These are phyloP conservation scores for Monosporascus sp. DNA, from an alignment of 2,329 filamentous ascomycete genomes.

Conservation along the genomic window DNA sequence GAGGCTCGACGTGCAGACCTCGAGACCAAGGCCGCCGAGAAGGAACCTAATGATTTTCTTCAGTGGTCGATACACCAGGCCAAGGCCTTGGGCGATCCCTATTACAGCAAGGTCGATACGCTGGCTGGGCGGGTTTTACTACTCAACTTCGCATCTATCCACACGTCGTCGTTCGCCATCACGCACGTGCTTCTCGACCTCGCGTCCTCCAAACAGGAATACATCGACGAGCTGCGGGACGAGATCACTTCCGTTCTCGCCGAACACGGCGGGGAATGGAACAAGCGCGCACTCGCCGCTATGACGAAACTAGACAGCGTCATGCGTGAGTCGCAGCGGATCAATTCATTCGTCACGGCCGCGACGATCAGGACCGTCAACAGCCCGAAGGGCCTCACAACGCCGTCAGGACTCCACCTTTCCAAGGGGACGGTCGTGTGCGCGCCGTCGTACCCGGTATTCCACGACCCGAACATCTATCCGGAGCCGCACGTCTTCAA, in stretches of 20 bases:
- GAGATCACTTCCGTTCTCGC: constrained; percentile 32
- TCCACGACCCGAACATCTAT: constrained; percentile 41
- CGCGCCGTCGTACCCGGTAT: constrained; percentile 25
- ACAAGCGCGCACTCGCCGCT: constrained; percentile 27
- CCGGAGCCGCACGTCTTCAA: constrained; percentile 31
- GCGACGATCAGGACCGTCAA: constrained; percentile 20
- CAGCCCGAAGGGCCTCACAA: constrained; percentile 21
- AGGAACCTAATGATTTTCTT: constrained; percentile 18
- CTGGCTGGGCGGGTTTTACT: constrained; percentile 24
- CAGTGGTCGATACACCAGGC: constrained; percentile 12
- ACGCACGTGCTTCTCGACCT: constrained; percentile 40
- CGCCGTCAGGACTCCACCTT: constrained; percentile 30
- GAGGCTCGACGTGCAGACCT: constrained; percentile 15
- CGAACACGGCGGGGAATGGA: constrained; percentile 23
- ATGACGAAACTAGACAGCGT: constrained; percentile 36
- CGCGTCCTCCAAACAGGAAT: constrained; percentile 27
- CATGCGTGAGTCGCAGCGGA: constrained; percentile 34
- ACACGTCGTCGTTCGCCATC: constrained; percentile 31
- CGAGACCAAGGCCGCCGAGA: constrained; percentile 10
- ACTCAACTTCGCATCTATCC: constrained; percentile 33
- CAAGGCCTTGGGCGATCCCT: constrained; percentile 15
- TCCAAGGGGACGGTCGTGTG: constrained; percentile 23
- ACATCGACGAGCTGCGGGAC: constrained; percentile 38
- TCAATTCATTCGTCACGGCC: constrained; percentile 27
- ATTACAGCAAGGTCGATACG: constrained; percentile 16